Conservation (phyloP, 257 asterid species). For the Lavandula angustifolia region DNA sequence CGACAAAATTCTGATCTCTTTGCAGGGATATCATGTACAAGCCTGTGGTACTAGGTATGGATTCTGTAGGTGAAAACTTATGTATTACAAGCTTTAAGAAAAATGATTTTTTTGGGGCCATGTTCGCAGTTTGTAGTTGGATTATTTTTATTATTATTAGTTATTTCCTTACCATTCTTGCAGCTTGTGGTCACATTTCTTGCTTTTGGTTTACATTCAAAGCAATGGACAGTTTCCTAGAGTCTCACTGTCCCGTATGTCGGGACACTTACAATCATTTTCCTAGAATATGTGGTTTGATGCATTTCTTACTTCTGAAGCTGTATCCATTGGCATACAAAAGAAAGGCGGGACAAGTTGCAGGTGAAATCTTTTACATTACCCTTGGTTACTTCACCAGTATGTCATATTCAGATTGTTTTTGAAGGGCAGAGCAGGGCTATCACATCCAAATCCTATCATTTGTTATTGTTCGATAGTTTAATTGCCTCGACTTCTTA, state of each 20-base stretch:
- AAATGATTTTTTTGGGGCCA: constrained; percentile 12
- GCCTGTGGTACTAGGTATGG: constrained; percentile 67
- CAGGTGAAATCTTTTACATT: constrained; percentile 39
- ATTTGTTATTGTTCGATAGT: background rate
- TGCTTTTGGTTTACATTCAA: constrained; percentile 69
- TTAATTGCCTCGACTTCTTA: constrained; percentile 3
- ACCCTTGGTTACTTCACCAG: background rate
- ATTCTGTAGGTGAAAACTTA: background rate
- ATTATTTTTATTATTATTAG: constrained; percentile 23
- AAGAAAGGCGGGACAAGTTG: constrained; percentile 53
- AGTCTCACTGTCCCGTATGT: constrained; percentile 63
- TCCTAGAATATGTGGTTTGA: constrained; percentile 53
- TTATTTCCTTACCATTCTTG: constrained; percentile 31
- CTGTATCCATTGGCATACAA: constrained; percentile 53
- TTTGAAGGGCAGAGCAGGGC: background rate
- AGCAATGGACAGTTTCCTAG: constrained; percentile 43
- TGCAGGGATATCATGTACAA: constrained; percentile 71
- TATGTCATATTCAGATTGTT: background rate
- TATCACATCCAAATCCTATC: background rate
- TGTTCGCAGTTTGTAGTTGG: constrained; percentile 55
- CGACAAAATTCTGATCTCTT: background rate
- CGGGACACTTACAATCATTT: constrained; percentile 56
- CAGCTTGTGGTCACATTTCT: constrained; percentile 75
- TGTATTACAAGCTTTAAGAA: constrained; percentile 1
- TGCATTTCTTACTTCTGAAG: constrained; percentile 56